These are phyloP conservation scores for Juglanconis sp. DNA, from an alignment of 2,329 filamentous ascomycete genomes.

Conservation along the genomic window DNA sequence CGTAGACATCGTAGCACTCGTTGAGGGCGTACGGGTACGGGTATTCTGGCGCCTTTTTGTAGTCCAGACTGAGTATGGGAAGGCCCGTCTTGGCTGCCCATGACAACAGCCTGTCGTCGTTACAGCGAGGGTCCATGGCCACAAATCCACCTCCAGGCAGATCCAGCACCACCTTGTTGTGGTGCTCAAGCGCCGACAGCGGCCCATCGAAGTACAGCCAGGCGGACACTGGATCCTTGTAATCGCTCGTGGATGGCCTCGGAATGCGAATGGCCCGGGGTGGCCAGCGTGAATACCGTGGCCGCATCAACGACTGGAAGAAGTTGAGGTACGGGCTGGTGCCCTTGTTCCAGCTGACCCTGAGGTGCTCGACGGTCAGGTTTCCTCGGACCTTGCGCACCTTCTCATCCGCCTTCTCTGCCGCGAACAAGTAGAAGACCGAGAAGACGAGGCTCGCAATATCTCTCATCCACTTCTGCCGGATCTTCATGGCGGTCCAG, in stretches of 20 bases:
- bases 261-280: constrained; percentile 83
- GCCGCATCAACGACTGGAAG: constrained; percentile 69
- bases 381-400: constrained; percentile 84
- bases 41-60: constrained; percentile 80
- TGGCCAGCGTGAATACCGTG: constrained; percentile 74
- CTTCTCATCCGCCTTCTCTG: constrained; percentile 94
- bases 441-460: constrained; percentile 80
- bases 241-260: constrained; percentile 73
- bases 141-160: constrained; percentile 94
- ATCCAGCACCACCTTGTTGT: constrained; percentile 79
- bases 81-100: constrained; percentile 88
- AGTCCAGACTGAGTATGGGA: constrained; percentile 89
- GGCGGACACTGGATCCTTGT: constrained; percentile 75
- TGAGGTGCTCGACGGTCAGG: constrained; percentile 84
- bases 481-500: constrained; percentile 96
- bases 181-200: constrained; percentile 69
- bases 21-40: constrained; percentile 84
- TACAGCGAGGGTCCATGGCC: constrained; percentile 90
- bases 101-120: constrained; percentile 88
- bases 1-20: constrained; percentile 84
- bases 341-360: constrained; percentile 93
- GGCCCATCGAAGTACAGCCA: constrained; percentile 97
- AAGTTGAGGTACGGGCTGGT: constrained; percentile 81
- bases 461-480: constrained; percentile 74
- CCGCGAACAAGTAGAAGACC: constrained; percentile 85